Base-by-base conservation (phyloP, 2,329 filamentous ascomycete genomes). In the Aulographum hederae region DNA sequence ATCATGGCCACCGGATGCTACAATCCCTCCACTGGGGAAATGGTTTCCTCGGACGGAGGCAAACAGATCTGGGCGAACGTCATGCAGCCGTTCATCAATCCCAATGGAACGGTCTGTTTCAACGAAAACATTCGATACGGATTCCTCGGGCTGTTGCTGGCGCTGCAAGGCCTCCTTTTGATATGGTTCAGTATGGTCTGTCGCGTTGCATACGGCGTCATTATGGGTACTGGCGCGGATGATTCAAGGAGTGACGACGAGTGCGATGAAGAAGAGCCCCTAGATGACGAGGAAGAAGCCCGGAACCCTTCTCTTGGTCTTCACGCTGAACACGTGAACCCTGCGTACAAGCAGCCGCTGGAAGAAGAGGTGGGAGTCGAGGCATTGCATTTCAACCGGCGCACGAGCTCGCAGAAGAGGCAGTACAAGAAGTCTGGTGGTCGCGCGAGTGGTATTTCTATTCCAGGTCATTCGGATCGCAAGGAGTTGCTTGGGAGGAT, bases 181-280 rank as follows among this genome's bases (percentile, higher is more conserved):
- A 65, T 79, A 38, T 95, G 89, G 89, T 92, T 95, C 47, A 65
- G 63, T 38, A 78, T 93, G 73, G 93, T 95, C 41, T 55, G 85
- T 25, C 71, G 73, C 35, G 79, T 98, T 2, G 84, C 84, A 15
- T 65, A 78, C 38, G 74, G 76, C 38, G 84, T 95, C 4, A 49
- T 95, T 21, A 68, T 65, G 31, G 85, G 86, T 19, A 69, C 65
- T 23, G 63, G 70, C 19, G 84, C 86, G 4, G 84, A 94, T 39
- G 89, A 98, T 47, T 68, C 72, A 13, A 73, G 89, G 34, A 92
- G 81, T 39, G 86, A 94, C 43, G 81, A 82, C 39, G 84, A 92
- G 53, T 77, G 60, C 4, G 79, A 74, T 15, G 63, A 67, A 11
- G 58, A 68, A n/a, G 59, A 65, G 13, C 45, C 52, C 19, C 35